phyloP scores from a whole-genome alignment of 164 flowering plant species.

The Vitis riparia region DNA sequence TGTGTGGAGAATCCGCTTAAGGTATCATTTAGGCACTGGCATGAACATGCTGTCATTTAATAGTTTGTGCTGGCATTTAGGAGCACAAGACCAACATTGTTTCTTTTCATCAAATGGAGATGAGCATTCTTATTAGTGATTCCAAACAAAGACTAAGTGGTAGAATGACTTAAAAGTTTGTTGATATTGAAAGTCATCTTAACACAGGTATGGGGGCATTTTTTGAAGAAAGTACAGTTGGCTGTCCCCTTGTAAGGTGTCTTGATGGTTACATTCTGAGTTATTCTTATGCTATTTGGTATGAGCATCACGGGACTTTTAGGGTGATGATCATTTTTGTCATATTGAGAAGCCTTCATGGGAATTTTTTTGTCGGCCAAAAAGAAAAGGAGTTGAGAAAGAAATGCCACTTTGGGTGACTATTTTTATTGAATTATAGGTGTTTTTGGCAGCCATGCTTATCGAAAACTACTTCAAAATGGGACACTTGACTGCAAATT shows the following conservation, averaged over 20 bases:
- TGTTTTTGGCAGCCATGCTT: neutral
- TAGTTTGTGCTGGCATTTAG: neutral
- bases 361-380: neutral
- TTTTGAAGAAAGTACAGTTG: neutral
- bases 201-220: neutral
- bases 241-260: neutral
- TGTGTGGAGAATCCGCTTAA: slow-evolving; percentile 80
- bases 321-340: neutral
- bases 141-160: neutral
- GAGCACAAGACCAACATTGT: neutral
- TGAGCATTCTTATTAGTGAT: neutral
- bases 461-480: neutral
- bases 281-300: neutral
- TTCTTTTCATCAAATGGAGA: neutral
- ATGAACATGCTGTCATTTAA: neutral
- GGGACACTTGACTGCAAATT: neutral
- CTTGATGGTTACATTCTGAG: neutral
- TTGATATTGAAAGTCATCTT: neutral
- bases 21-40: slow-evolving; percentile 37
- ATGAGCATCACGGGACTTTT: neutral
- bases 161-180: neutral
- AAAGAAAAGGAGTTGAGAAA: too few species aligned
- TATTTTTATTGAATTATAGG: neutral
- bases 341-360: neutral
- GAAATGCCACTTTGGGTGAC: too few species aligned